Conservation (phyloP, 768 basidiomycete species). For the Paxillus involutus region DNA sequence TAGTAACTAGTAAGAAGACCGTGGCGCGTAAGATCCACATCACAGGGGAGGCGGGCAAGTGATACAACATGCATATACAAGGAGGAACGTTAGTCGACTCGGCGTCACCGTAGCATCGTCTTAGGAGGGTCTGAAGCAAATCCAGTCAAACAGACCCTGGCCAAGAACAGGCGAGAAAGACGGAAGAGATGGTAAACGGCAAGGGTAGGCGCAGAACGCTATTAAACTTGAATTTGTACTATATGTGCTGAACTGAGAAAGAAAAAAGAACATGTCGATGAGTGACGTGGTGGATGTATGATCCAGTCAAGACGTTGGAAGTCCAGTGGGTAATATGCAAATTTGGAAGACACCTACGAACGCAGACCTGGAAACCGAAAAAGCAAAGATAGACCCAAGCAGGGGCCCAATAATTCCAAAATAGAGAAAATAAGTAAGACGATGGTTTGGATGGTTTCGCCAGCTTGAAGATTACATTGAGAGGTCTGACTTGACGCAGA, state of each 20-base stretch:
- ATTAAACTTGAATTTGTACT: conserved; percentile 27
- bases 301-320: conserved; percentile 13
- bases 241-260: conserved; percentile 12
- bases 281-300: neutral
- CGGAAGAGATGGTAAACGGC: conserved; percentile 1
- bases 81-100: conserved; percentile 13
- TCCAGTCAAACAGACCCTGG: conserved; percentile 1
- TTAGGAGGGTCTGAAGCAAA: neutral
- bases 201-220: conserved; percentile 13
- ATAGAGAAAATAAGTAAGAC: conserved; percentile 28
- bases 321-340: conserved; percentile 30
- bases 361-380: neutral
- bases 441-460: neutral
- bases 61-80: conserved; percentile 29
- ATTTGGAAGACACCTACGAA: neutral
- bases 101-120: neutral
- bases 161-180: neutral
- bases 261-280: conserved; percentile 1
- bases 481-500: neutral
- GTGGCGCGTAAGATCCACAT: conserved; percentile 8
- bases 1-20: neutral
- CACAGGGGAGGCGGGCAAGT: conserved; percentile 7
- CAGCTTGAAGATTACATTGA: neutral
- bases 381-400: conserved; percentile 13
- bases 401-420: conserved; percentile 30